A percentile compares a stretch with the other conserved stretches of the same genome.
phyloP scores from a whole-genome alignment of 495 filamentous ascomycete genomes.

The Glutinoglossum americanum region DNA sequence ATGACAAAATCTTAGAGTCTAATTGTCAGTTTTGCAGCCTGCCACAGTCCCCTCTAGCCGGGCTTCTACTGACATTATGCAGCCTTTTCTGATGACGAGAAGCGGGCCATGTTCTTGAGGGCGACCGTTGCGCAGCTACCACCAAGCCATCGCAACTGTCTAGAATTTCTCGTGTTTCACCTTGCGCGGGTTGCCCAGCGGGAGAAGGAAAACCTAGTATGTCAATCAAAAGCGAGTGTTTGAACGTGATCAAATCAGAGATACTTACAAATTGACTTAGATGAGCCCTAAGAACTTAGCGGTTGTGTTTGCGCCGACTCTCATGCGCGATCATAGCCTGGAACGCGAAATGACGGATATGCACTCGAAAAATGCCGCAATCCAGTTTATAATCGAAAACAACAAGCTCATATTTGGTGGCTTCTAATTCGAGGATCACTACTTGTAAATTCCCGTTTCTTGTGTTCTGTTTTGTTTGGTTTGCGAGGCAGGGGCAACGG shows the following conservation, averaged over 20 bases:
- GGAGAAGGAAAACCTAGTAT: constrained; percentile 55
- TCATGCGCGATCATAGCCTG: constrained; percentile 74
- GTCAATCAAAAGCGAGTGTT: constrained; percentile 8
- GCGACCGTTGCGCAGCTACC: constrained; percentile 57
- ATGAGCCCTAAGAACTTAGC: constrained; percentile 93
- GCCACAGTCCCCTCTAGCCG: no score
- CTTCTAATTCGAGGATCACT: background rate
- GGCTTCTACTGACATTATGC: constrained; percentile 2
- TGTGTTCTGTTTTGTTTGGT: background rate
- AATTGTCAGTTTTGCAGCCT: constrained; percentile 24
- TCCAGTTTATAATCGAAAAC: constrained; percentile 80
- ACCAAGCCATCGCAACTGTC: constrained; percentile 58
- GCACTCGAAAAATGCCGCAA: constrained; percentile 69
- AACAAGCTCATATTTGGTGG: constrained; percentile 50
- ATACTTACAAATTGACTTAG: constrained; percentile 5
- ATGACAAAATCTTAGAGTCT: constrained; percentile 72
- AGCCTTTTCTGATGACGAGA: constrained; percentile 31
- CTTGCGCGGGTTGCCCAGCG: constrained; percentile 68
- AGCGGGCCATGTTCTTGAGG: constrained; percentile 45
- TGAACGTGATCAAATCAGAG: constrained; percentile 12
- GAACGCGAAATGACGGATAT: constrained; percentile 93
- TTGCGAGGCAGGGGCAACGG: background rate
- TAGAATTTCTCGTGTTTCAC: constrained; percentile 91
- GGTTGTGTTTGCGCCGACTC: constrained; percentile 94
- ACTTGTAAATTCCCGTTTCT: background rate